A percentile compares a stretch with the other conserved stretches of the same genome.
phyloP scores from a whole-genome alignment of 2,329 filamentous ascomycete genomes.

The Ceratocystis diversiconidia region DNA sequence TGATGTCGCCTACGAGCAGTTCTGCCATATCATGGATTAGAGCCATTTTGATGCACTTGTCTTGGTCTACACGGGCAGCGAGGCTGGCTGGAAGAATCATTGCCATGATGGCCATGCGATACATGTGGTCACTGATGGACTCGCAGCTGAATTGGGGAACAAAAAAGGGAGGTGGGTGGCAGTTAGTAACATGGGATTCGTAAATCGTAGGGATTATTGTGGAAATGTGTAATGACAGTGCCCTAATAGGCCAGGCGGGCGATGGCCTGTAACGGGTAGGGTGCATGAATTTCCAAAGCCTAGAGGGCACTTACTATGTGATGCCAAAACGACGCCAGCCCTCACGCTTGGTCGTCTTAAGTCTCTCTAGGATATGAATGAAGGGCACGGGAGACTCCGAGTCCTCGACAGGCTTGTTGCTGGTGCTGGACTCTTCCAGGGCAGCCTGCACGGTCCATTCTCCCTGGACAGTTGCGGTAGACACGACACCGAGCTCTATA shows the following conservation, averaged over 20 bases:
- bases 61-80: constrained; percentile 56
- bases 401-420: constrained; percentile 37
- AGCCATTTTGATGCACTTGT: constrained; percentile 86
- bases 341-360: constrained; percentile 94
- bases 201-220: neutral
- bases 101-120: constrained; percentile 93
- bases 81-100: constrained; percentile 76
- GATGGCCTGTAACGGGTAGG: neutral
- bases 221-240: neutral
- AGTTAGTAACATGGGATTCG: neutral
- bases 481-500: constrained; percentile 21
- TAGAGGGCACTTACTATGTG: constrained; percentile 29
- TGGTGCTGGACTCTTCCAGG: constrained; percentile 17
- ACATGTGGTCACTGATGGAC: constrained; percentile 97
- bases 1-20: constrained; percentile 88
- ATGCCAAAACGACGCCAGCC: constrained; percentile 89
- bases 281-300: neutral
- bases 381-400: constrained; percentile 69
- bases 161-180: neutral
- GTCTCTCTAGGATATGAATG: constrained; percentile 83
- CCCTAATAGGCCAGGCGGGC: neutral
- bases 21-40: constrained; percentile 97
- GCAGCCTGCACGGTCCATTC: constrained; percentile 22
- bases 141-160: constrained; percentile 47
- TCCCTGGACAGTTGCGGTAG: constrained; percentile 21